Base-by-base conservation (phyloP, 2,329 filamentous ascomycete genomes). In the Myriosclerotinia curreyana region DNA sequence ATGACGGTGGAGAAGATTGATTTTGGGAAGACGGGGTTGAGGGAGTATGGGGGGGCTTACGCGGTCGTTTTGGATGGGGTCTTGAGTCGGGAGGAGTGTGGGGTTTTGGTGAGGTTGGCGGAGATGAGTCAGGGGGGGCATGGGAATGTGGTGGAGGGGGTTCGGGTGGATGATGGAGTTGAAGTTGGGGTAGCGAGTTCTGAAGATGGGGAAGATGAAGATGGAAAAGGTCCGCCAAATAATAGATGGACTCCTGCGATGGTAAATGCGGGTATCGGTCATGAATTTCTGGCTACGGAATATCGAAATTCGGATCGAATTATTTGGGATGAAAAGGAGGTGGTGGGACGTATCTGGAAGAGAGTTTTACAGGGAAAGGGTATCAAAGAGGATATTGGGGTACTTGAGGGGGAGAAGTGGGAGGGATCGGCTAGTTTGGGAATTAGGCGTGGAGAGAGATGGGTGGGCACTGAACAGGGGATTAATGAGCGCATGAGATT, bases 401-500 rank as follows among this genome's bases (percentile, higher is more conserved):
- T 71, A 2, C 70, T 80, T 22, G 70, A 75, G 0, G 70, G 68
- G 0, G 36, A 66, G 48, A 54, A 73, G 28, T 70, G 74, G 8
- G 64, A 69, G 46, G 44, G 64, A 5, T 65, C 76, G 14, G 80
- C 79, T 70, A 72, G 70, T 53, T 68, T 77, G 64, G 53, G 65
- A 11, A 55, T 62, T 28, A 66, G 52, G 51, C 55, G 59, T 42
- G 67, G 65, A 7, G 66, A 70, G 62, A 68, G 64, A 52, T 70
- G 68, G 67, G 61, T 65, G 25, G 12, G 69, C 49, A 66, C 65
- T 15, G 64, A 68, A 50, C 58, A 67, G 42, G 74, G 86, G 12
- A 74, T 91, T 50, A 95, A 95, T 74, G 84, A 92, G 73, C 78
- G 90, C 44, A 82, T 93, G 82, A 79, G 91, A 36, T 93, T 93